Evolutionary conservation across 129 eudicot genomes (phyloP).

Genomic region (Pittosporum tobira): DNA sequence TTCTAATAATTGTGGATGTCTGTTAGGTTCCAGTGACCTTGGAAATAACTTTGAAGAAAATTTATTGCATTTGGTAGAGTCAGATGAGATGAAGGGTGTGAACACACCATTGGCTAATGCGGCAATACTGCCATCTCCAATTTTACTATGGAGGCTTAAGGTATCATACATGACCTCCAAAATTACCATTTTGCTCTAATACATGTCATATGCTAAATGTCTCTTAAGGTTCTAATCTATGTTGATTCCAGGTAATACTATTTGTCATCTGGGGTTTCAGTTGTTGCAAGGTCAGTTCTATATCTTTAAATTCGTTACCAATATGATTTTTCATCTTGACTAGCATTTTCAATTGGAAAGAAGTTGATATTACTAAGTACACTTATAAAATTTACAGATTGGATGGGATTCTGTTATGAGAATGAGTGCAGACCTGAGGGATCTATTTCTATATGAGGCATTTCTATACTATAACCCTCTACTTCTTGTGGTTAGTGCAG

Average conservation of each 20-base stretch:
- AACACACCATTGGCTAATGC: slow-evolving; percentile 49
- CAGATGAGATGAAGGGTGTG: slow-evolving; percentile 75
- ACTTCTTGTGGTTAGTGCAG: slow-evolving; percentile 83
- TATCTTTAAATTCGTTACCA: slow-evolving; percentile 5
- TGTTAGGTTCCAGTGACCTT: slow-evolving; percentile 20
- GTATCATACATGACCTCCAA: slow-evolving; percentile 23
- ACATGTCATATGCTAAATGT: background rate
- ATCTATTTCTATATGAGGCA: slow-evolving; percentile 91
- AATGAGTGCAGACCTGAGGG: slow-evolving; percentile 92
- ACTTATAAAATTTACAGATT: slow-evolving; percentile 39
- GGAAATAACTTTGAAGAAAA: slow-evolving; percentile 44
- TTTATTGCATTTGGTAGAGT: slow-evolving; percentile 27
- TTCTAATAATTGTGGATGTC: background rate
- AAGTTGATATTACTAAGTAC: background rate
- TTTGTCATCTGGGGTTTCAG: slow-evolving; percentile 80
- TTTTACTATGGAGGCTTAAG: slow-evolving; percentile 94
- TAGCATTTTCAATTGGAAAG: background rate
- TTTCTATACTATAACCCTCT: slow-evolving; percentile 94
- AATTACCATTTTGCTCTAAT: background rate
- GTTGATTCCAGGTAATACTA: slow-evolving; percentile 62
- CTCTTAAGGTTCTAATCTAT: slow-evolving; percentile 5
- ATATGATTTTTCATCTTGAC: background rate
- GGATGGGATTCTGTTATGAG: slow-evolving; percentile 99
- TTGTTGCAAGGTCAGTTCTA: slow-evolving; percentile 82
- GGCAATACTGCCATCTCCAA: slow-evolving; percentile 82